These are phyloP conservation scores for Fusarium newnesense DNA, from an alignment of 2,329 filamentous ascomycete species.

Conservation along the genomic window DNA sequence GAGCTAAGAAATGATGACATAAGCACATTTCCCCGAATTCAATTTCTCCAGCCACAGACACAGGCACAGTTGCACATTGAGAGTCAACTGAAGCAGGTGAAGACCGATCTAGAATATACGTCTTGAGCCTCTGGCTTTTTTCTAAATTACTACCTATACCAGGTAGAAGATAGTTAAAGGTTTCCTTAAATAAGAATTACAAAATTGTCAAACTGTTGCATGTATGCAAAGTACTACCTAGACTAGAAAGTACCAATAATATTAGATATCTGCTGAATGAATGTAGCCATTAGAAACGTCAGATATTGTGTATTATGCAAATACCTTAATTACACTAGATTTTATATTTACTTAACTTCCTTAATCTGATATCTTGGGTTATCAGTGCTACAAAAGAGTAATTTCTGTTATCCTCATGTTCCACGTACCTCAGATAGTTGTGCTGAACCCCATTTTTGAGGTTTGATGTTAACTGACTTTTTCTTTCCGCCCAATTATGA, in stretches of 20 bases:
- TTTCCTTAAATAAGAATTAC: no score
- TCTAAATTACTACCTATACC: background rate
- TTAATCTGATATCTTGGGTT: background rate
- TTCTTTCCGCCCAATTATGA: background rate
- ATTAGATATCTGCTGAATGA: background rate
- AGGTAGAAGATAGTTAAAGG: background rate
- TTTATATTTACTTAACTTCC: background rate
- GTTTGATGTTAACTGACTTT: background rate
- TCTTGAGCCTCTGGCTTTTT: background rate
- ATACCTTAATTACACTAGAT: background rate
- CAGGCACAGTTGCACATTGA: no score
- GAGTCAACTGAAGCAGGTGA: background rate
- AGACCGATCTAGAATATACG: background rate
- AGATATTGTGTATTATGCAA: background rate
- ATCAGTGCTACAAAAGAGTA: background rate
- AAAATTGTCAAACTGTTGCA: no score
- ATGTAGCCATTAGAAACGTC: background rate
- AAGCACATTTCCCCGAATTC: slow-evolving; percentile 9
- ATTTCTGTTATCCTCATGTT: background rate
- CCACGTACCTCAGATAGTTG: background rate
- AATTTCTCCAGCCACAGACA: background rate
- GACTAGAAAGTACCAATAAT: background rate
- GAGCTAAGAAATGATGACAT: slow-evolving; percentile 31
- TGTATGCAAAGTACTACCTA: background rate
- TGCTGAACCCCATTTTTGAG: background rate